Conservation (phyloP, 2,329 filamentous ascomycete species). For the Dothistroma pini region DNA sequence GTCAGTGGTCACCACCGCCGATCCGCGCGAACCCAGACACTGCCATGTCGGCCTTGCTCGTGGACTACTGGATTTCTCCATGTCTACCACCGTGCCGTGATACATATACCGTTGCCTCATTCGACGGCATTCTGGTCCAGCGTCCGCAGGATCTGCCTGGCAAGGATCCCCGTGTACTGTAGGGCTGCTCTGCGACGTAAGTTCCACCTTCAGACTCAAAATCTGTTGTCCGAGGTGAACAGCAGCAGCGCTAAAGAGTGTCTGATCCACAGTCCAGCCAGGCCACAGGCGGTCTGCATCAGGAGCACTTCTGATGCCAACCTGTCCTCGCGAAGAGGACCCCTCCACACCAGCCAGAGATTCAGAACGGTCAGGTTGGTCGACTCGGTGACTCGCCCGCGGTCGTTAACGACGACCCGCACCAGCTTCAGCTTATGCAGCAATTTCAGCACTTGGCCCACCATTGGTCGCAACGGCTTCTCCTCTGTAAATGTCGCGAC, state of each 20-base stretch:
- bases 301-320: constrained; percentile 73
- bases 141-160: constrained; percentile 12
- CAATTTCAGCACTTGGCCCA: constrained; percentile 63
- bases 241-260: constrained; percentile 83
- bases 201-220: constrained; percentile 17
- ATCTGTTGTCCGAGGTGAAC: constrained; percentile 79
- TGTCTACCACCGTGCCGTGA: not conserved
- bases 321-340: constrained; percentile 81
- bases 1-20: not conserved
- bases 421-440: constrained; percentile 67
- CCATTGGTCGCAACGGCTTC: constrained; percentile 62
- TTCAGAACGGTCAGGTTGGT: constrained; percentile 93
- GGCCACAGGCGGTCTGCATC: constrained; percentile 72
- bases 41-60: constrained; percentile 6
- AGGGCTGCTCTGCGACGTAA: constrained; percentile 17
- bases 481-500: constrained; percentile 64
- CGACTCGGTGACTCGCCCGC: constrained; percentile 68
- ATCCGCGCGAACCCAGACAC: not conserved
- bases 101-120: constrained; percentile 1
- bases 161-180: constrained; percentile 7
- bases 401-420: constrained; percentile 61
- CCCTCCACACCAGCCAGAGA: constrained; percentile 93
- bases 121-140: constrained; percentile 1
- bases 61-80: constrained; percentile 3
- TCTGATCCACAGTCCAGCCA: constrained; percentile 79